Conservation (phyloP, 2,329 filamentous ascomycete species). For the Hirsutella minnesotensis region DNA sequence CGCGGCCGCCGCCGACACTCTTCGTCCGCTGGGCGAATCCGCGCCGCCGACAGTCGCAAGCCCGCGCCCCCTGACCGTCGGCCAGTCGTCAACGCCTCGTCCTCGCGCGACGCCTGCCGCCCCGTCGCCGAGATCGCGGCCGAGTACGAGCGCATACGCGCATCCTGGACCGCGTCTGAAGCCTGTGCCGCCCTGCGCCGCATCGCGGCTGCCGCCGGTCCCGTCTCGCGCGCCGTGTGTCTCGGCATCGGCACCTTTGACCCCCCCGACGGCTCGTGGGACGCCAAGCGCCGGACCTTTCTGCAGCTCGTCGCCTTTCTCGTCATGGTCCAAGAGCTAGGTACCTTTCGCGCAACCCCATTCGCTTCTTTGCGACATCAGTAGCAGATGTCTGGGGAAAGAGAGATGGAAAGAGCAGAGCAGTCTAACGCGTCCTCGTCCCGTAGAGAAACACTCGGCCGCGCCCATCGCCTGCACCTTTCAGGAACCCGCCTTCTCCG, state of each 20-base stretch:
- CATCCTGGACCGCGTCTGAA: slow-evolving; percentile 15
- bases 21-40: too few species aligned
- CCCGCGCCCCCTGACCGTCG: too few species aligned
- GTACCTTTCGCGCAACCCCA: slow-evolving; percentile 17
- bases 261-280: slow-evolving; percentile 31
- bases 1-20: neutral
- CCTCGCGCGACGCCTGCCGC: slow-evolving; percentile 7
- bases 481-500: slow-evolving; percentile 42
- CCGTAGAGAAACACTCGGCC: slow-evolving; percentile 8
- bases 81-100: too few species aligned
- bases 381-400: too few species aligned
- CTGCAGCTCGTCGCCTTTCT: slow-evolving; percentile 42
- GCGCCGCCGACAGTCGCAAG: too few species aligned
- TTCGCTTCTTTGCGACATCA: neutral
- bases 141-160: slow-evolving; percentile 16
- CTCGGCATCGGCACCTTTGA: slow-evolving; percentile 45
- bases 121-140: slow-evolving; percentile 15
- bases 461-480: slow-evolving; percentile 32
- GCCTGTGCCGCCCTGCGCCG: slow-evolving; percentile 19
- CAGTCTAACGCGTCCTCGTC: neutral
- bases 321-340: slow-evolving; percentile 29
- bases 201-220: slow-evolving; percentile 16
- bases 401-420: too few species aligned
- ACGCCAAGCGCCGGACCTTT: slow-evolving; percentile 33
- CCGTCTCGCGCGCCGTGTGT: slow-evolving; percentile 33